Percentiles rank a stretch among this genome's conserved stretches.
Conservation (phyloP, 495 filamentous ascomycete species). For the Amniculicola lignicola region DNA sequence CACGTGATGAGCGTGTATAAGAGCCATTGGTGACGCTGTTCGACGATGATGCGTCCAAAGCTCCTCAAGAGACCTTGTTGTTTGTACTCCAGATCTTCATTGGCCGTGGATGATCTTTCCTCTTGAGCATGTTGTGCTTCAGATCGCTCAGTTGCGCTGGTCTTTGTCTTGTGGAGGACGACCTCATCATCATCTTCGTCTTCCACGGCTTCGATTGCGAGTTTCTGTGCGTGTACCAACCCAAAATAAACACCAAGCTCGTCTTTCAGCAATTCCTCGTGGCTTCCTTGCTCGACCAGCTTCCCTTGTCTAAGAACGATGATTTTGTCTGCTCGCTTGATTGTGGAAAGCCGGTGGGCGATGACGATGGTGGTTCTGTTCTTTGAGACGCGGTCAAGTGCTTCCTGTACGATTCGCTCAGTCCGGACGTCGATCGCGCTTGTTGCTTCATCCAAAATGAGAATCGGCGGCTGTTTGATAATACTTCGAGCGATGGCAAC, state of each 20-base stretch:
- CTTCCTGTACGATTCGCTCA: conserved; percentile 37
- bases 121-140: background rate
- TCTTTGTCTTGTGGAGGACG: conserved; percentile 13
- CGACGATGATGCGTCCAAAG: conserved; percentile 30
- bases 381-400: conserved; percentile 35
- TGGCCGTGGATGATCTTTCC: background rate
- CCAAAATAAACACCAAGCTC: conserved; percentile 33
- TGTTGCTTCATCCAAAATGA: conserved; percentile 42
- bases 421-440: conserved; percentile 36
- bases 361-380: conserved; percentile 39
- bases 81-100: conserved; percentile 27
- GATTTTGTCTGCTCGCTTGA: conserved; percentile 38
- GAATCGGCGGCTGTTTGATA: conserved; percentile 36
- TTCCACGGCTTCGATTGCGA: conserved; percentile 24
- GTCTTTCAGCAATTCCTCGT: conserved; percentile 29
- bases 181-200: conserved; percentile 8
- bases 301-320: conserved; percentile 34
- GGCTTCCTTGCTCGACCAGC: conserved; percentile 36
- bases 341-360: conserved; percentile 37
- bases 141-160: conserved; percentile 14
- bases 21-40: conserved; percentile 33
- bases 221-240: conserved; percentile 34
- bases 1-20: conserved; percentile 25
- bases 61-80: conserved; percentile 17
- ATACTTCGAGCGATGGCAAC: conserved; percentile 39